Conservation (phyloP, 768 basidiomycete genomes). For the Butyriboletus loyo region DNA sequence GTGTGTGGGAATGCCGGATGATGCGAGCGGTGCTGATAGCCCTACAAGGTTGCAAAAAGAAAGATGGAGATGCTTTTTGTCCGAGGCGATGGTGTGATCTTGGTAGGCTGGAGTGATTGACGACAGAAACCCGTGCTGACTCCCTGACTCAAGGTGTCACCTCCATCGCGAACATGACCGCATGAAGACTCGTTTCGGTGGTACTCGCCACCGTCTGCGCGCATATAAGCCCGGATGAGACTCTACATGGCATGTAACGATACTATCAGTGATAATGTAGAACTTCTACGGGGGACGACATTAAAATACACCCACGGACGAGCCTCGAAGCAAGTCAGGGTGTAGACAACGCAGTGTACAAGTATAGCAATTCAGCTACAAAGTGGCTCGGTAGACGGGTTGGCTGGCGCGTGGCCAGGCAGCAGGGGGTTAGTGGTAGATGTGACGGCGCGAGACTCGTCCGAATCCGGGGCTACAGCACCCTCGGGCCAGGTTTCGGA, state of each 20-base stretch:
- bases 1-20: slow-evolving; percentile 35
- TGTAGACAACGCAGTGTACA: neutral
- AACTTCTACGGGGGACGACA: neutral
- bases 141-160: slow-evolving; percentile 60
- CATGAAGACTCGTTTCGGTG: neutral
- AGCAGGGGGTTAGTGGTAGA: neutral
- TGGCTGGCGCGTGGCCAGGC: neutral
- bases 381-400: neutral
- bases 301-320: slow-evolving; percentile 6
- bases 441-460: slow-evolving; percentile 38
- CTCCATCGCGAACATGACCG: slow-evolving; percentile 66
- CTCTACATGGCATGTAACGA: slow-evolving; percentile 10
- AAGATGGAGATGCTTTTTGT: slow-evolving; percentile 99
- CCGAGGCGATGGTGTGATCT: slow-evolving; percentile 93
- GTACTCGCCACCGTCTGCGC: slow-evolving; percentile 19
- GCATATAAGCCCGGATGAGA: slow-evolving; percentile 23
- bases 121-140: slow-evolving; percentile 8
- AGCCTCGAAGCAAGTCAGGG: neutral
- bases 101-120: slow-evolving; percentile 51
- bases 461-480: slow-evolving; percentile 57
- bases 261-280: slow-evolving; percentile 1
- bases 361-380: neutral
- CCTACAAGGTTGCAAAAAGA: slow-evolving; percentile 76
- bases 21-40: neutral
- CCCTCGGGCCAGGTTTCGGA: slow-evolving; percentile 69